Conservation (phyloP, 2,329 filamentous ascomycete species). For the Talaromyces atroroseus region DNA sequence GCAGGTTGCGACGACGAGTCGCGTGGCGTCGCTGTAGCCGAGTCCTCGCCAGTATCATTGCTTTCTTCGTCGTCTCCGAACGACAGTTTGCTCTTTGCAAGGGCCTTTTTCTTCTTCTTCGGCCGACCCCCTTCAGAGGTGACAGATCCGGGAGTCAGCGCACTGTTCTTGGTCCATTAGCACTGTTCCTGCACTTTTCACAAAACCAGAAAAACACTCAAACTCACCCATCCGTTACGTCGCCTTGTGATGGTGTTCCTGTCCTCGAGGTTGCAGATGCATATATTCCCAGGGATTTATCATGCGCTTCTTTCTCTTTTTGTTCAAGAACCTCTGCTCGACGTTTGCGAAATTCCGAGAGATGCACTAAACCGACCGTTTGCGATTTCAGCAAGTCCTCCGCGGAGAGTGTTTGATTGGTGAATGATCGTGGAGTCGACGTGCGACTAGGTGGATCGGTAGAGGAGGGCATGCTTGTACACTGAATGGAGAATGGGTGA, state of each 20-base stretch:
- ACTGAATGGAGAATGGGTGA: no score
- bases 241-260: constrained; percentile 44
- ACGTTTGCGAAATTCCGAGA: constrained; percentile 92
- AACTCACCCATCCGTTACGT: constrained; percentile 56
- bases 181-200: constrained; percentile 15
- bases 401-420: constrained; percentile 67
- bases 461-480: constrained; percentile 13
- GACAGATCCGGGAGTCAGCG: constrained; percentile 40
- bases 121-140: constrained; percentile 35
- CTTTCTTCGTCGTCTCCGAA: constrained; percentile 63
- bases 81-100: constrained; percentile 58
- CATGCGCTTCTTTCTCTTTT: constrained; percentile 74
- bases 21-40: constrained; percentile 31
- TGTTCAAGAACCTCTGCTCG: constrained; percentile 90
- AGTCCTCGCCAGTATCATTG: constrained; percentile 46
- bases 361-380: constrained; percentile 83
- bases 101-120: constrained; percentile 55
- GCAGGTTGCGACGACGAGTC: constrained; percentile 35
- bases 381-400: constrained; percentile 77
- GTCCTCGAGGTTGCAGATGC: constrained; percentile 44
- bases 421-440: constrained; percentile 55
- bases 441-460: constrained; percentile 36
- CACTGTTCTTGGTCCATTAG: constrained; percentile 57
- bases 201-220: constrained; percentile 12
- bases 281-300: constrained; percentile 48